phyloP scores from a whole-genome alignment of 2,329 filamentous ascomycete species.

The Lachnellula cervina region DNA sequence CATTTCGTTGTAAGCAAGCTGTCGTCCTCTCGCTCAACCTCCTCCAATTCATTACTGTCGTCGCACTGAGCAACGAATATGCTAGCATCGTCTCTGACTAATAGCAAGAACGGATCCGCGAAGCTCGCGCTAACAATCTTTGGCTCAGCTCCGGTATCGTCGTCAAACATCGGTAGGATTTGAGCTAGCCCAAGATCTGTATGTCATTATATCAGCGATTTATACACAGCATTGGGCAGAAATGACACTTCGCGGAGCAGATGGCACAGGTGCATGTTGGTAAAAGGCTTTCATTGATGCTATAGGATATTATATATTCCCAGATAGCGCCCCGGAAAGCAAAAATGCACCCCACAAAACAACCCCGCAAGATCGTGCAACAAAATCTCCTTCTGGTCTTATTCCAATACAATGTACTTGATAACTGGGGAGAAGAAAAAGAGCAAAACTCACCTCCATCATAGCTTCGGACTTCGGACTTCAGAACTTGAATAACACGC shows the following conservation, averaged over 20 bases:
- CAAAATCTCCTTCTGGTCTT: conserved; percentile 12
- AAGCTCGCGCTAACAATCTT: conserved; percentile 77
- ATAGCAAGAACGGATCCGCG: conserved; percentile 76
- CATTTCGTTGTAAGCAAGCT: conserved; percentile 61
- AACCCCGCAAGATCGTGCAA: conserved; percentile 2
- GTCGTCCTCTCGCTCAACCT: conserved; percentile 61
- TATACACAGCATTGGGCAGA: conserved; percentile 2
- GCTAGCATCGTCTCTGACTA: conserved; percentile 79
- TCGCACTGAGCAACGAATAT: conserved; percentile 76
- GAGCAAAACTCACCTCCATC: conserved; percentile 65
- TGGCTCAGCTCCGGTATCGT: conserved; percentile 78
- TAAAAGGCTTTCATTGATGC: conserved; percentile 37
- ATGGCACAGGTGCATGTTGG: conserved; percentile 27
- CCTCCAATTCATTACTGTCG: conserved; percentile 77
- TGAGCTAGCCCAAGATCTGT: conserved; percentile 80
- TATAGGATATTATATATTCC: conserved; percentile 34
- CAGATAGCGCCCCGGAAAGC: conserved; percentile 31
- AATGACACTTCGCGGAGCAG: conserved; percentile 19
- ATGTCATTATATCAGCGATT: conserved; percentile 14
- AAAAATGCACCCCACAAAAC: conserved; percentile 10
- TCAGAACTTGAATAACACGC: conserved; percentile 81
- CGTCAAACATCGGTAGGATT: conserved; percentile 89
- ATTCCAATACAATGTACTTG: conserved; percentile 3
- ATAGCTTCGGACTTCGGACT: conserved; percentile 83
- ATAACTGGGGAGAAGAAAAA: conserved; percentile 13